phyloP scores from a whole-genome alignment of 2,329 filamentous ascomycete genomes.

The Ilyonectria destructans region DNA sequence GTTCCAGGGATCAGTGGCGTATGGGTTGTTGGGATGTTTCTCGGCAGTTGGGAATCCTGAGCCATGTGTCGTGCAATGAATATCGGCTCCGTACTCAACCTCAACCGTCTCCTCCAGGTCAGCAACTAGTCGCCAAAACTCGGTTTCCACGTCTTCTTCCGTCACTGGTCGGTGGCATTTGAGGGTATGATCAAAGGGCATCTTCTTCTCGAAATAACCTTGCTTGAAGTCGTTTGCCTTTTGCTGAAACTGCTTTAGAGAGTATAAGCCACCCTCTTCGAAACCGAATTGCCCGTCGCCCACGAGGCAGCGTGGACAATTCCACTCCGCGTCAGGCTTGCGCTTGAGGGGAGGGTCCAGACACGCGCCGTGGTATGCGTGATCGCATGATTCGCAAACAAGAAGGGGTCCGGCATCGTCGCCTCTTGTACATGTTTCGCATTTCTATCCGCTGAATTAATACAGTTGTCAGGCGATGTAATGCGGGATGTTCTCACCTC shows the following conservation, averaged over 20 bases:
- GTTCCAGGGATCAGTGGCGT: constrained; percentile 95
- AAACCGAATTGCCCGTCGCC: constrained; percentile 98
- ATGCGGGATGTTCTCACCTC: constrained; percentile 53
- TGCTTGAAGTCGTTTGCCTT: constrained; percentile 97
- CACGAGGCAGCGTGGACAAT: constrained; percentile 94
- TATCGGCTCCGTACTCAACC: constrained; percentile 98
- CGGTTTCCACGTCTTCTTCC: constrained; percentile 95
- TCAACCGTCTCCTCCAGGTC: constrained; percentile 96
- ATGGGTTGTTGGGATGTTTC: constrained; percentile 88
- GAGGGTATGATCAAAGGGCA: constrained; percentile 87
- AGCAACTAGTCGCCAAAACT: constrained; percentile 97
- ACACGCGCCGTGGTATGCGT: constrained; percentile 88
- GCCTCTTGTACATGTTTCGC: constrained; percentile 87
- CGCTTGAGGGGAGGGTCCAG: constrained; percentile 87
- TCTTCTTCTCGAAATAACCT: constrained; percentile 91
- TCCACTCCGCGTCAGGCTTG: constrained; percentile 91
- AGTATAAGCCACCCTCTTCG: constrained; percentile 96
- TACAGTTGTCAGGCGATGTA: constrained; percentile 44
- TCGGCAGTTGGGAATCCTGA: constrained; percentile 97
- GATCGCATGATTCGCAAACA: constrained; percentile 92
- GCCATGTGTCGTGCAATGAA: constrained; percentile 97
- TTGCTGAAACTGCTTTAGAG: constrained; percentile 94
- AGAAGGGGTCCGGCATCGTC: constrained; percentile 82
- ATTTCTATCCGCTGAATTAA: constrained; percentile 68
- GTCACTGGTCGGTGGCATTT: constrained; percentile 87